Base-by-base conservation (phyloP, 2,329 filamentous ascomycete genomes). In the Cryphonectria japonica region DNA sequence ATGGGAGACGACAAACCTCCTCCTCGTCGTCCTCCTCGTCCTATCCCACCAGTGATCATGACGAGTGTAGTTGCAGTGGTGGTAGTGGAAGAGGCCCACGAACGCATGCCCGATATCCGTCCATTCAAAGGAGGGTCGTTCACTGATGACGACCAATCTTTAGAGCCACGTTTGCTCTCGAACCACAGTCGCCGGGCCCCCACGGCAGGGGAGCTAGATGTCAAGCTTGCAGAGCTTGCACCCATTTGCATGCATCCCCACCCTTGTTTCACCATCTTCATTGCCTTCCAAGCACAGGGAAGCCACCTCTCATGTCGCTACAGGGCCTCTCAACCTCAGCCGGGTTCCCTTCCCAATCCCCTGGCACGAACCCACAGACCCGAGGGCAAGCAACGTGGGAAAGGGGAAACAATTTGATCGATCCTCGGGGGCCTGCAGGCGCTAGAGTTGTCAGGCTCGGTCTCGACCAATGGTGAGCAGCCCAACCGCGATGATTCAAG, bases 381-480 rank as follows among this genome's bases (percentile, higher is more conserved):
- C 52, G 52, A 37, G 34, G 59, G 37, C 37, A 39, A 13, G 37
- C 2, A 11, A 26, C 34, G 59, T 61, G 59, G 59, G 59, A 37
- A 26, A 39, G 59, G 32, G 59, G 29, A 59, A 14, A 22, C 26
- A 37, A 22, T 5, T 34, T 5, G 59, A 61, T 39, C 26, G 26
- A 6, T 34, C 54, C 2, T 59, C 29, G 4, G 46, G 29, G 26
- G 29, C 29, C 54, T 13, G 54, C 29, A 59, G 54, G 16, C 54
- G 29, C 54, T 59, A 59, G 54, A 32, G 54, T 32, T 59, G 54
- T 61, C 59, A 60, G 29, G 26, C 19, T 14, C 14, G 19, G 63
- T 16, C 60, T 65, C 60, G 69, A 60, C 69, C 69, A 71, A 65
- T 71, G 54, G 4, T 37, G 14, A 52, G 34, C 46, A 60, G 14